Percentiles rank a stretch among this genome's conserved stretches.
These are phyloP conservation scores for Prosopis cineraria DNA, from an alignment of 306 rosid species.

Conservation along the genomic window DNA sequence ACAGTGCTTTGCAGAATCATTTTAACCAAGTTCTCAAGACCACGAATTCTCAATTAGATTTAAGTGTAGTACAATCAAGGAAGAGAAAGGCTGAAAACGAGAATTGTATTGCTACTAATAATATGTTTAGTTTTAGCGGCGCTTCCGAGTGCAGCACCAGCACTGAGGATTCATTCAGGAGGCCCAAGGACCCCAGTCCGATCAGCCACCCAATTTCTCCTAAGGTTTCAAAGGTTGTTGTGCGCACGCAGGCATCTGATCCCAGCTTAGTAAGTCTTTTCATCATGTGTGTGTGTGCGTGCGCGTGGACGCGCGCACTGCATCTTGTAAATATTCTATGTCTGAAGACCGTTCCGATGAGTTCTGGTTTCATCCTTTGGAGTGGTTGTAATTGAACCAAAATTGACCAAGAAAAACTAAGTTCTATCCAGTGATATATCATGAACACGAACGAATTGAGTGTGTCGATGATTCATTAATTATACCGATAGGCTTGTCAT, in stretches of 20 bases:
- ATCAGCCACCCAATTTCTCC: not conserved
- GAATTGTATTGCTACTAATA: not conserved
- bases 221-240: too few species aligned
- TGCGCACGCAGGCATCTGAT: too few species aligned
- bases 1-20: conserved; percentile 44
- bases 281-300: too few species aligned
- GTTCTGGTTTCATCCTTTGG: too few species aligned
- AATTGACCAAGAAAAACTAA: not conserved
- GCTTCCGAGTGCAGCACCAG: conserved; percentile 46
- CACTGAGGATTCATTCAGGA: conserved; percentile 52
- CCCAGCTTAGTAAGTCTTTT: too few species aligned
- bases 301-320: too few species aligned
- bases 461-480: not conserved
- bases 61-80: conserved; percentile 8
- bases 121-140: conserved; percentile 4
- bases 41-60: conserved; percentile 31
- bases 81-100: conserved; percentile 59
- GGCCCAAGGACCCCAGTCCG: conserved; percentile 38
- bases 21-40: conserved; percentile 35
- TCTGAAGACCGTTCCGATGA: not conserved
- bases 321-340: not conserved
- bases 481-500: not conserved
- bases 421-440: not conserved
- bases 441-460: not conserved
- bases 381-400: not conserved